Conservation (phyloP, 2,329 filamentous ascomycete species). For the Fulvia fulva region DNA sequence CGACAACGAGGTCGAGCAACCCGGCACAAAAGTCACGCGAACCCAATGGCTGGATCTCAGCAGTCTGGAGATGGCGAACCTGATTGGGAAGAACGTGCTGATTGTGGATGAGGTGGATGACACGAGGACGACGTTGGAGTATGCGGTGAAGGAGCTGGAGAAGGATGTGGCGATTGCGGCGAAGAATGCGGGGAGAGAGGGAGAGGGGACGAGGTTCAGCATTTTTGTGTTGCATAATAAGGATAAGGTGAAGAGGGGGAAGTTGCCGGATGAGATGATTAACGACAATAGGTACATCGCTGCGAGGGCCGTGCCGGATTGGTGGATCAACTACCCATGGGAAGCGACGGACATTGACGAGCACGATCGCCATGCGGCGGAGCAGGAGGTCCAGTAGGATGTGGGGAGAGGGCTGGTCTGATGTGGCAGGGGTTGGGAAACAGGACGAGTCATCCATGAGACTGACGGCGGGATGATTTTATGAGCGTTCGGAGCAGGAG, state of each 20-base stretch:
- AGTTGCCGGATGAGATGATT: constrained; percentile 73
- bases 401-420: background rate
- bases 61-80: constrained; percentile 78
- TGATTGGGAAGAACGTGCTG: constrained; percentile 85
- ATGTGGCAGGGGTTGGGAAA: background rate
- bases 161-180: constrained; percentile 88
- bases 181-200: constrained; percentile 61
- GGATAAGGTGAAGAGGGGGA: constrained; percentile 92
- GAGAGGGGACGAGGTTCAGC: constrained; percentile 78
- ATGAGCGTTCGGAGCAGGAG: background rate
- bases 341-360: constrained; percentile 92
- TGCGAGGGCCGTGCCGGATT: constrained; percentile 82
- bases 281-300: constrained; percentile 71
- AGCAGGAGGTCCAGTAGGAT: constrained; percentile 22
- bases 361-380: constrained; percentile 68
- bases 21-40: constrained; percentile 90
- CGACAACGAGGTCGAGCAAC: constrained; percentile 59
- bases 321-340: constrained; percentile 99
- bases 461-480: background rate
- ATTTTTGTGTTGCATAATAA: constrained; percentile 99
- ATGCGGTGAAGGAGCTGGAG: constrained; percentile 85
- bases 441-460: background rate
- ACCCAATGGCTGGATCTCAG: constrained; percentile 97
- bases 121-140: constrained; percentile 89
- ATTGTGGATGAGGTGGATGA: constrained; percentile 97